Base-by-base conservation (phyloP, 208 protist genomes). In the Leishmania lainsoni region DNA sequence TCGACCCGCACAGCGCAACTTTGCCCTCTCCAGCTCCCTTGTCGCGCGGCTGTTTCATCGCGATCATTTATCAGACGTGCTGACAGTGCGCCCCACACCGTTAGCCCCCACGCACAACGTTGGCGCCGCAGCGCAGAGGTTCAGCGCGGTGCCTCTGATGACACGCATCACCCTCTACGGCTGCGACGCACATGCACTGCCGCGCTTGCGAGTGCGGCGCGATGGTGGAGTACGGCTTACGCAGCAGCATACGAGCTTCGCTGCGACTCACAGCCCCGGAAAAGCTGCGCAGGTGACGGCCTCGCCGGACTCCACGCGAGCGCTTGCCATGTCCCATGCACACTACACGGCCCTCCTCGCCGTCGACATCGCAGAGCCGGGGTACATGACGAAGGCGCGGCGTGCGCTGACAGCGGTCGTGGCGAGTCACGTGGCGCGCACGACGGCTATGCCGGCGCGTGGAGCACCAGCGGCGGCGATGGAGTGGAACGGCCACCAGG, bases 261-360 rank as follows among this genome's bases (percentile, higher is more conserved):
- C 35, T 9, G 17, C 35, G 3, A 6, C 14, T 17, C 58, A 69
- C n/a, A 16, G 76, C 61, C 59, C 58, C 14, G 10, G 39, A 35
- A 48, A n/a, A 10, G 42, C 51, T 59, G 39, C 22, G 52, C 71
- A 49, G 9, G 51, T 82, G 58, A 10, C 10, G 42, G 71, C 76
- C 20, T 56, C 81, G 49, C 71, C 70, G 1, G 79, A 74, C 32
- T 45, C 35, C 6, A 68, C 56, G 12, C 59, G 66, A 29, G 32
- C 73, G 22, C 72, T 39, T 10, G 81, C 81, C 35, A 78, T 85
- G 71, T 80, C 81, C 26, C 58, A 81, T 59, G 61, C 81, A 5
- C 81, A 85, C 72, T 85, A 81, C 77, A 85, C 81, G n/a, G 81
- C 77, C 32, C 6, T 85, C 42, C 51, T 81, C 54, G 56, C 45